Base-by-base conservation (phyloP, 2,329 filamentous ascomycete genomes). In the Teratosphaeria viscida region DNA sequence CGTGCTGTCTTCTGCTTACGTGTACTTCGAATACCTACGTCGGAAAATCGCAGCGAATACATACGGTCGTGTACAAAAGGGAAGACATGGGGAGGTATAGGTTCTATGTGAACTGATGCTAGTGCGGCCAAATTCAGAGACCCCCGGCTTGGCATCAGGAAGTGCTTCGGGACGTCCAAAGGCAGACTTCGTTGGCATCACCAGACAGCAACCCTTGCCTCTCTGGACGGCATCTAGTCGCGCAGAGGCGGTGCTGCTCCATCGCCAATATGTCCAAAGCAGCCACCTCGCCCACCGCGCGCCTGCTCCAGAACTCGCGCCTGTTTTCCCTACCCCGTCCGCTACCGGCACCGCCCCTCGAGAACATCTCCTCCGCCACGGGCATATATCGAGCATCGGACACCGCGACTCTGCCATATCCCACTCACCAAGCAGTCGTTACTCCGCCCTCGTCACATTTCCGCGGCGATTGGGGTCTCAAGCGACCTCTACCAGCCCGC, bases 401-500 rank as follows among this genome's bases (percentile, higher is more conserved):
- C 58, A 86, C 84, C 26, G 85, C 88, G 52, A 97, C 92, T 14
- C 80, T 83, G 61, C 82, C 84, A 34, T 88, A 87, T 74, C 92
- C 92, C n/a, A 90, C 85, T 57, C 83, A 88, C 72, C 89, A 94
- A 71, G 84, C 91, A 62, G 88, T 97, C 70, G 86, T 87, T 14
- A 92, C 90, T 0, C 87, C 90, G 5, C 77, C 81, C 53, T 81
- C 85, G 19, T 92, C 91, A 7, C 81, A 90, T 27, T 78, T 80
- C 49, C 84, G 84, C 69, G 92, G 92, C 39, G 92, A 97, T 70
- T 97, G 92, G 92, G 92, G 92, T 14, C 78, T 96, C 67, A 97
- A 97, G 77, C 81, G 92, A 59, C 81, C 90, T 1, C 79, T 97
- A 5, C 92, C 92, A 1, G 76, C 87, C 8, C 87, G 87, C 72